Percentiles rank a stretch among this genome's conserved stretches.
These are phyloP conservation scores for Geotrichum aggregatum DNA, from an alignment of 1,139 yeast species.

Conservation along the genomic window DNA sequence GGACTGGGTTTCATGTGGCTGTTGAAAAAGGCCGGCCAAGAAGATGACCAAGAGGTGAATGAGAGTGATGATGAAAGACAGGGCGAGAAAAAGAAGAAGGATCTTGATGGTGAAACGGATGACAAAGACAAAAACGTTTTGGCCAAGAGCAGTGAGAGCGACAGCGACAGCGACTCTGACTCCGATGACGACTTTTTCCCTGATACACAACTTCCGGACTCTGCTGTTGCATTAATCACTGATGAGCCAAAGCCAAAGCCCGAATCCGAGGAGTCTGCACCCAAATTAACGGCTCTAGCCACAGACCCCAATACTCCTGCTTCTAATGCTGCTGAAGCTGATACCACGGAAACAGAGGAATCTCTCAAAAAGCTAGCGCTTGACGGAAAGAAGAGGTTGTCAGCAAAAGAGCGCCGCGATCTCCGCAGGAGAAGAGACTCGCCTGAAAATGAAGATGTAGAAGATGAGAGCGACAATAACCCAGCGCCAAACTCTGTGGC, in stretches of 20 bases:
- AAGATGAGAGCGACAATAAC: slow-evolving; percentile 15
- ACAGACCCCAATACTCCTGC: too few species aligned
- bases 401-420: slow-evolving; percentile 20
- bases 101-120: neutral
- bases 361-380: neutral
- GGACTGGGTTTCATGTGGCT: slow-evolving; percentile 83
- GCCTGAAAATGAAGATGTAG: neutral
- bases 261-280: slow-evolving; percentile 18
- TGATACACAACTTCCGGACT: slow-evolving; percentile 24
- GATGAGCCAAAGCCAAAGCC: slow-evolving; percentile 19
- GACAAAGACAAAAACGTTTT: neutral
- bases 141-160: slow-evolving; percentile 29
- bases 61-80: slow-evolving; percentile 13
- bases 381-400: slow-evolving; percentile 20
- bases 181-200: slow-evolving; percentile 27
- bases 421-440: slow-evolving; percentile 7
- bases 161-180: slow-evolving; percentile 30
- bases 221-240: slow-evolving; percentile 19
- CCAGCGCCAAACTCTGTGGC: slow-evolving; percentile 21
- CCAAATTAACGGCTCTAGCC: neutral
- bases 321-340: slow-evolving; percentile 11
- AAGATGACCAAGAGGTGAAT: slow-evolving; percentile 47
- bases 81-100: slow-evolving; percentile 27
- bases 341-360: slow-evolving; percentile 4
- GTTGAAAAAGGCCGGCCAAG: slow-evolving; percentile 51